Base-by-base conservation (phyloP, 2,329 filamentous ascomycete species). In the Alternaria dauci region DNA sequence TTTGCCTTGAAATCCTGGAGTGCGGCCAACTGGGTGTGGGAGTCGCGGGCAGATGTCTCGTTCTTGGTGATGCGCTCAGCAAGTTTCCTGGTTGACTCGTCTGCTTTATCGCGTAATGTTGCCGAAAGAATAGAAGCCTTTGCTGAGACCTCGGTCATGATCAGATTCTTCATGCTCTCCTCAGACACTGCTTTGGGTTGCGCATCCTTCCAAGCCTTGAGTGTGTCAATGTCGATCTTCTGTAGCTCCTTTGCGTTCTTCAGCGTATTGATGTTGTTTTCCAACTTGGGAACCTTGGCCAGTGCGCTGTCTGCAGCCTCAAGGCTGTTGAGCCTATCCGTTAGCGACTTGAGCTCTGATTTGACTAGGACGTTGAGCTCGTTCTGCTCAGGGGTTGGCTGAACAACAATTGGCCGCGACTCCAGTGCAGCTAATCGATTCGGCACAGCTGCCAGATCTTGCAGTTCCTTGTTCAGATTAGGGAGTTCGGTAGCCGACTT, bases 161-260 rank as follows among this genome's bases (percentile, higher is more conserved):
- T 18, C 14, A 60, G 16, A 2, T 32, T 26, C 16, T 32, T 51
- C 9, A 39, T 41, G 5, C 18, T 20, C 14, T 41, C 11, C 1
- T 52, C 20, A 14, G 18, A 25, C 8, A 41, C 50, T 26, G 36
- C 11, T 2, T 36, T 42, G n/a, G 52, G 41, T 39, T 55, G 51
- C 14, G 41, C 38, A 8, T 26, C 20, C 50, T 56, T 56, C 51
- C 54, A 56, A 8, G 1, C 58, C 16, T 43, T 55, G 9, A 52
- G 34, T 14, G 20, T 34, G n/a, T 18, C 28, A 1, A 57, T 36
- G 2, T 20, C 44, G 28, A 14, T 43, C 46, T 26, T 51, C 12
- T 51, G 53, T 20, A 50, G 14, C 23, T 39, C 34, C 12, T 18
- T 55, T 8, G 32, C 12, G 18, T n/a, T 42, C 32, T 51, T 51